Percentiles rank a stretch among this genome's conserved stretches.
Evolutionary conservation across 192 early-diverging fungal genomes (phyloP).

Genomic region (Thoreauomyces humboldtii): DNA sequence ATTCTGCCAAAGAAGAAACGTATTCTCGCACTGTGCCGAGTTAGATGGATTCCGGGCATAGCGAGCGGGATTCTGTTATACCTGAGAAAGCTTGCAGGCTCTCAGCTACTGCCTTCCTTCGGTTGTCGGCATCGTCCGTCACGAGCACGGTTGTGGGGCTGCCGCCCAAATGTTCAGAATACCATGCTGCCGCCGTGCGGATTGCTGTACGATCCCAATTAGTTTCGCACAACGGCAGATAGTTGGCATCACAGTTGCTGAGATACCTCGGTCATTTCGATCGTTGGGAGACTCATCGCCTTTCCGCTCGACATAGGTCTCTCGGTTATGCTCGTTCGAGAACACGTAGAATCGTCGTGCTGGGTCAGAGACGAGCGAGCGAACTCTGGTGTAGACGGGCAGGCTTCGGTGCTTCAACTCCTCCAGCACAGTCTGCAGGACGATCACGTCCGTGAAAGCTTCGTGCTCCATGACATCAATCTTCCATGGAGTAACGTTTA

Average conservation of each 20-base stretch:
- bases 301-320: slow-evolving; percentile 80
- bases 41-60: neutral
- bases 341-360: slow-evolving; percentile 88
- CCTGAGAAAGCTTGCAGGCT: slow-evolving; percentile 60
- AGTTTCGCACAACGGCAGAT: too few relatives aligned
- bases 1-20: slow-evolving; percentile 65
- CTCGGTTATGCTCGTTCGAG: slow-evolving; percentile 90
- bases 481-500: too few relatives aligned
- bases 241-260: too few relatives aligned
- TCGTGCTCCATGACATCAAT: slow-evolving; percentile 93
- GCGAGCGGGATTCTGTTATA: neutral
- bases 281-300: slow-evolving; percentile 90
- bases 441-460: slow-evolving; percentile 83
- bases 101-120: slow-evolving; percentile 62
- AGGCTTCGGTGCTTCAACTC: slow-evolving; percentile 83
- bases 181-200: slow-evolving; percentile 83
- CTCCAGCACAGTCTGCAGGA: slow-evolving; percentile 91
- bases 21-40: slow-evolving; percentile 84
- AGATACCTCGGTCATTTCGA: slow-evolving; percentile 81
- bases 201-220: slow-evolving; percentile 75
- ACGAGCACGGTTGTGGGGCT: slow-evolving; percentile 59
- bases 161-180: slow-evolving; percentile 63
- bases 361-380: slow-evolving; percentile 66
- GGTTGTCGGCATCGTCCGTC: slow-evolving; percentile 88
- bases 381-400: slow-evolving; percentile 77